Evolutionary conservation across 108 stramenopile species (phyloP).

Genomic region (Stephanodiscus triporus): DNA sequence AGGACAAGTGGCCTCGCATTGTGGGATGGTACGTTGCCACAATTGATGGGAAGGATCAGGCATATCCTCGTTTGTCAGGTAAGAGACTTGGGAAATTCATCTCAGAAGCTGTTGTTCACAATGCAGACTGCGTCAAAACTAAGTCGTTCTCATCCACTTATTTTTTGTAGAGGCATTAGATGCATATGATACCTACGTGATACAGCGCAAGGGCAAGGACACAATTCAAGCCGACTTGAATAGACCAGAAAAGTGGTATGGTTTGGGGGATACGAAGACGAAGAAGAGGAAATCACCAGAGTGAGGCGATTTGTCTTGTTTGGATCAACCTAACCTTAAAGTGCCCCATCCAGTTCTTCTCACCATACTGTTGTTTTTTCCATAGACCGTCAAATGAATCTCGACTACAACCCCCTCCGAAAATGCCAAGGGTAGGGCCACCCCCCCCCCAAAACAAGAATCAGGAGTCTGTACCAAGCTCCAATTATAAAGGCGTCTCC

Average conservation of each 20-base stretch:
- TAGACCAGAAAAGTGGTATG: neutral
- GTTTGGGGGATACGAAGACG: neutral
- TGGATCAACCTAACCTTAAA: neutral
- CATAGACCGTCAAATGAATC: too few species aligned
- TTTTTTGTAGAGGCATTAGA: slow-evolving; percentile 6
- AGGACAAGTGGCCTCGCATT: neutral
- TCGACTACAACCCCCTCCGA: neutral
- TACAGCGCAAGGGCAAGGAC: slow-evolving; percentile 6
- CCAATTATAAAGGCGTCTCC: slow-evolving; percentile 3
- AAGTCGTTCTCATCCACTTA: neutral
- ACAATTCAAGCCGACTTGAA: neutral
- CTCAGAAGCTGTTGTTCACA: neutral
- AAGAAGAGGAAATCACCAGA: neutral
- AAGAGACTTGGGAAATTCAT: neutral
- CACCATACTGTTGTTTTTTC: too few species aligned
- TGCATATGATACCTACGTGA: slow-evolving; percentile 1
- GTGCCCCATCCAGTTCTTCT: neutral
- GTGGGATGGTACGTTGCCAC: neutral
- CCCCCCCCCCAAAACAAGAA: neutral
- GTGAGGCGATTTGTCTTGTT: neutral
- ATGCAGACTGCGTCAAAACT: neutral
- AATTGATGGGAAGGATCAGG: neutral
- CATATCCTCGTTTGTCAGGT: neutral
- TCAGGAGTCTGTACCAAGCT: neutral
- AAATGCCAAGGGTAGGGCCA: neutral